These are phyloP conservation scores for Diaporthe amygdali DNA, from an alignment of 2,329 filamentous ascomycete species.

Conservation along the genomic window DNA sequence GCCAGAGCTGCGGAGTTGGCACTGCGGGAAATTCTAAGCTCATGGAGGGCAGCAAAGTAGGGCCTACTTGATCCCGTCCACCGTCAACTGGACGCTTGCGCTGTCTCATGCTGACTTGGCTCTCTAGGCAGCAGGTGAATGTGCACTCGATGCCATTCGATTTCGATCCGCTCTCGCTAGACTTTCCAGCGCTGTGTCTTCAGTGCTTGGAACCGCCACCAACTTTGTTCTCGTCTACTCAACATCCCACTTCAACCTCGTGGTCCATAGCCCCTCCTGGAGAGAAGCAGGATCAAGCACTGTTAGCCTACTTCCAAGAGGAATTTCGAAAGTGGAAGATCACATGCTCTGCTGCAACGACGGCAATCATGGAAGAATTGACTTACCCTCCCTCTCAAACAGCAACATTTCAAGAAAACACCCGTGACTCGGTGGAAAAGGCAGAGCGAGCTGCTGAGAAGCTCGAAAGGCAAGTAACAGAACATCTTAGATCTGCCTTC, in stretches of 20 bases:
- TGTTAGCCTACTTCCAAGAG: conserved; percentile 70
- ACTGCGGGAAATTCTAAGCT: conserved; percentile 80
- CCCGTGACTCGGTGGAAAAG: conserved; percentile 51
- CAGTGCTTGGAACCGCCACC: conserved; percentile 81
- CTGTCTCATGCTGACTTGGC: conserved; percentile 5
- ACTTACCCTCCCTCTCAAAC: conserved; percentile 49
- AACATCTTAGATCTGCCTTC: conserved; percentile 80
- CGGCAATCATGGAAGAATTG: conserved; percentile 55
- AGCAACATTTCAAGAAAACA: conserved; percentile 45
- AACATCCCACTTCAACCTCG: conserved; percentile 77
- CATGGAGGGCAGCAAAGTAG: conserved; percentile 82
- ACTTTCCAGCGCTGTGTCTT: conserved; percentile 84
- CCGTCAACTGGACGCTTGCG: neutral
- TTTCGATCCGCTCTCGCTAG: conserved; percentile 84
- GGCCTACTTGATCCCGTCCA: conserved; percentile 41
- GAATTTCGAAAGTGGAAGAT: conserved; percentile 71
- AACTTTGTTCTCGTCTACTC: conserved; percentile 81
- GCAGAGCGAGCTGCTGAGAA: conserved; percentile 59
- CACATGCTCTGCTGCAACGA: conserved; percentile 55
- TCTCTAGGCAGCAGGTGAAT: conserved; percentile 58
- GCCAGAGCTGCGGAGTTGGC: conserved; percentile 84
- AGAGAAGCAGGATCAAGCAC: conserved; percentile 73
- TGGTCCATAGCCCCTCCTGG: conserved; percentile 83
- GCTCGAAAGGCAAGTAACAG: conserved; percentile 71
- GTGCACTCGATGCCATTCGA: conserved; percentile 67